Conservation (phyloP, 2,329 filamentous ascomycete species). For the Mycogone perniciosa region DNA sequence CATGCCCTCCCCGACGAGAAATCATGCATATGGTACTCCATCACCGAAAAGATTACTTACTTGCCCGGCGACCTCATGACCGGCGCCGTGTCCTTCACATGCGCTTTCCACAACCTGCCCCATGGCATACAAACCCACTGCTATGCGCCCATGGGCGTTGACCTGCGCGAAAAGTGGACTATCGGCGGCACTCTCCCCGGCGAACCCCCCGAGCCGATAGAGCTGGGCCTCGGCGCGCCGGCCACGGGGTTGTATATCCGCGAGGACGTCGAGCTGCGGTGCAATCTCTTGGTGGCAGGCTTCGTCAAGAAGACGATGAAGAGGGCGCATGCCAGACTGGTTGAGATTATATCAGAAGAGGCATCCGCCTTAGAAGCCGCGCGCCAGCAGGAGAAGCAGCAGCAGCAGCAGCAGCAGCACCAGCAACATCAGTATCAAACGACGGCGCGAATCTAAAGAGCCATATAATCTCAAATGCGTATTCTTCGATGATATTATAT, state of each 20-base stretch:
- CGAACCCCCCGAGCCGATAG: slow-evolving; percentile 58
- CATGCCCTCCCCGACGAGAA: slow-evolving; percentile 65
- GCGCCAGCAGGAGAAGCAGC: slow-evolving; percentile 32
- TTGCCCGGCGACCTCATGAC: slow-evolving; percentile 59
- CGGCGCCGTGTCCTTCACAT: slow-evolving; percentile 69
- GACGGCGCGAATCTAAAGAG: no score
- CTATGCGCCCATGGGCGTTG: slow-evolving; percentile 74
- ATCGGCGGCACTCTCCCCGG: slow-evolving; percentile 66
- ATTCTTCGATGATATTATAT: no score
- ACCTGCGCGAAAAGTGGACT: slow-evolving; percentile 73
- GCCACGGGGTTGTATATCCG: slow-evolving; percentile 67
- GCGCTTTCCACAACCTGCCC: slow-evolving; percentile 69
- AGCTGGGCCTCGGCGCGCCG: slow-evolving; percentile 61
- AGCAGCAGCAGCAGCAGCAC: slow-evolving; percentile 1
- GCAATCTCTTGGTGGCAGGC: slow-evolving; percentile 65
- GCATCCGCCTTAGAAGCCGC: slow-evolving; percentile 11
- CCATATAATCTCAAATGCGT: no score
- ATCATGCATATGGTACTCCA: slow-evolving; percentile 67
- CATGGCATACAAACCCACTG: slow-evolving; percentile 74
- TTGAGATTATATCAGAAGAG: slow-evolving; percentile 50
- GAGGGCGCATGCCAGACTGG: slow-evolving; percentile 64
- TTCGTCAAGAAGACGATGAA: slow-evolving; percentile 82
- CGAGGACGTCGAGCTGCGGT: slow-evolving; percentile 78
- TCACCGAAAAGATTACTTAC: slow-evolving; percentile 72
- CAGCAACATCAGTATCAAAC: not conserved